Percentiles rank a stretch among this genome's conserved stretches.
Evolutionary conservation across 2,329 filamentous ascomycete genomes (phyloP).

Genomic region (Aureobasidium sp.): DNA sequence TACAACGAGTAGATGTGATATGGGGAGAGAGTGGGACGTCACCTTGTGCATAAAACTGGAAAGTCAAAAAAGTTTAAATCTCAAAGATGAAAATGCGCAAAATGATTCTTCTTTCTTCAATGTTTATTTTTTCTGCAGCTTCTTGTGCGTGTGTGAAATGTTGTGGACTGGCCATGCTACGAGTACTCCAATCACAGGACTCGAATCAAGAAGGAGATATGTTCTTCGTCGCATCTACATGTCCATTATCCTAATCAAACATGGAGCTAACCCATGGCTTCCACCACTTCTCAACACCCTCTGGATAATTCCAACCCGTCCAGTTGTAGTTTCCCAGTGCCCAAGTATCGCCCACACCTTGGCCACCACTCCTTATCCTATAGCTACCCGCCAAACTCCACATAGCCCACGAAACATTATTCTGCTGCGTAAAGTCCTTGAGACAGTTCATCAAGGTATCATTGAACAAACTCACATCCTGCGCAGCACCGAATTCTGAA

Average conservation of each 20-base stretch:
- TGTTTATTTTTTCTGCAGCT: neutral
- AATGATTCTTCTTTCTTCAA: neutral
- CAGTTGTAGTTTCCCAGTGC: slow-evolving; percentile 41
- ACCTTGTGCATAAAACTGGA: neutral
- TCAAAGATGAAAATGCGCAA: neutral
- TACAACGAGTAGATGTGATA: slow-evolving; percentile 10
- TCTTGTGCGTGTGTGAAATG: neutral
- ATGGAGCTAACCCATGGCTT: slow-evolving; percentile 43
- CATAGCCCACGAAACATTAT: slow-evolving; percentile 43
- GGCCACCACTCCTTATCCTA: slow-evolving; percentile 37
- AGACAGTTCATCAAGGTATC: slow-evolving; percentile 42
- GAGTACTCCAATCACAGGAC: no score
- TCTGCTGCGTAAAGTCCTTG: slow-evolving; percentile 36
- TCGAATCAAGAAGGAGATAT: no score
- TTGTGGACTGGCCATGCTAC: no score
- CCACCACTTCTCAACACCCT: slow-evolving; percentile 42
- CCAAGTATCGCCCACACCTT: slow-evolving; percentile 42
- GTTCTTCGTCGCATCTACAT: no score
- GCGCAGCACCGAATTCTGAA: slow-evolving; percentile 31
- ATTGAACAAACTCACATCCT: slow-evolving; percentile 34
- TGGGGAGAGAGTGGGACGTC: neutral
- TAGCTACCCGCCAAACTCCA: slow-evolving; percentile 44
- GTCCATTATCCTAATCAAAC: slow-evolving; percentile 14
- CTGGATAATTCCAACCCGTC: slow-evolving; percentile 39
- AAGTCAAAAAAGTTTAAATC: neutral